Evolutionary conservation across 2,329 filamentous ascomycete genomes (phyloP).

Genomic region (Aspergillus thermomutatus): DNA sequence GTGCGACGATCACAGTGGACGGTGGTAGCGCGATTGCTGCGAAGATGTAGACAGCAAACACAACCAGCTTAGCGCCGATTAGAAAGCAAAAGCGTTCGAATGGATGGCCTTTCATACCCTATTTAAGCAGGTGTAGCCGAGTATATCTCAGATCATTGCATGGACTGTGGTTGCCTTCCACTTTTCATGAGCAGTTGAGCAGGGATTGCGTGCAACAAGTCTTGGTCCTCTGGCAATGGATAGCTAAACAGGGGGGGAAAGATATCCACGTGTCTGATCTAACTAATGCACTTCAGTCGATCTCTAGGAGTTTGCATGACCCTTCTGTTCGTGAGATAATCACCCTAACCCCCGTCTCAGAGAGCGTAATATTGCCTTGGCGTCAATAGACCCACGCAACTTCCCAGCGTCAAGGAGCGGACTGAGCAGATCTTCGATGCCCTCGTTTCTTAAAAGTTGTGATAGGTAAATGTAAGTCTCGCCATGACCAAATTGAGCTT

Average conservation of each 20-base stretch:
- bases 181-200: not conserved
- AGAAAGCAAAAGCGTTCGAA: not conserved
- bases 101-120: not conserved
- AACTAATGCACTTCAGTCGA: not conserved
- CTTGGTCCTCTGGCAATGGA: not conserved
- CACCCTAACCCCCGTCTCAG: too few species aligned
- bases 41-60: slow-evolving; percentile 29
- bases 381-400: too few species aligned
- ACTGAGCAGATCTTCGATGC: not conserved
- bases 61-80: not conserved
- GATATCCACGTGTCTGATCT: not conserved
- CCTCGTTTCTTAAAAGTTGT: not conserved
- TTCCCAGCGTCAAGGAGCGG: too few species aligned
- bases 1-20: slow-evolving; percentile 62
- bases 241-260: not conserved
- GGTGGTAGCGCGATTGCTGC: slow-evolving; percentile 49
- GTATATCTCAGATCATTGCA: not conserved
- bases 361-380: too few species aligned
- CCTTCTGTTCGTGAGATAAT: not conserved
- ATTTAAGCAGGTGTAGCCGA: slow-evolving; percentile 6
- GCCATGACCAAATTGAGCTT: not conserved
- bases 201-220: not conserved
- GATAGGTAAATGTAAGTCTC: not conserved
- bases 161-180: not conserved
- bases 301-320: not conserved